Conservation (phyloP, 2,329 filamentous ascomycete species). For the Neoascochyta sp. region DNA sequence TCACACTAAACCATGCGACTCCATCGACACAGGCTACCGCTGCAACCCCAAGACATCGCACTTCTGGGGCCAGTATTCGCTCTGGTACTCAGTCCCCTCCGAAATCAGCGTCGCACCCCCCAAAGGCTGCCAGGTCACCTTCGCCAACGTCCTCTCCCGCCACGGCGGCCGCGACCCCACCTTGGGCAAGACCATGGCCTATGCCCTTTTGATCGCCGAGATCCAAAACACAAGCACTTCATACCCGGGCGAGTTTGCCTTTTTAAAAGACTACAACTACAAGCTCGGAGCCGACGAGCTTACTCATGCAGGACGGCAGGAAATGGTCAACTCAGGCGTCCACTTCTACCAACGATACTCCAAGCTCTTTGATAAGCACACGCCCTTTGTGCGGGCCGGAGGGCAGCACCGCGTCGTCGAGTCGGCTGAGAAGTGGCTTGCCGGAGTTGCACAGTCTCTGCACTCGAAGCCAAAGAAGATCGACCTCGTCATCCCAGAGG, state of each 20-base stretch:
- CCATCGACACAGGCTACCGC: slow-evolving; percentile 56
- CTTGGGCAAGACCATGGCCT: slow-evolving; percentile 59
- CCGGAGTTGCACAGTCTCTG: slow-evolving; percentile 63
- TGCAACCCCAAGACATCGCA: slow-evolving; percentile 61
- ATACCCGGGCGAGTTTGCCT: slow-evolving; percentile 63
- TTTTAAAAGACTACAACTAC: slow-evolving; percentile 70
- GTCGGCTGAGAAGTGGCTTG: slow-evolving; percentile 71
- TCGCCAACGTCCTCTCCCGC: slow-evolving; percentile 76
- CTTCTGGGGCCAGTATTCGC: slow-evolving; percentile 83
- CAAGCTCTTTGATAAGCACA: slow-evolving; percentile 53
- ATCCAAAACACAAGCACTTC: slow-evolving; percentile 57
- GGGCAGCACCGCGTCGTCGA: slow-evolving; percentile 67
- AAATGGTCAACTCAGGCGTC: slow-evolving; percentile 71
- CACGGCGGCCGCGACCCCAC: slow-evolving; percentile 86
- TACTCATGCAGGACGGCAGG: slow-evolving; percentile 62
- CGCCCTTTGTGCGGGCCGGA: slow-evolving; percentile 70
- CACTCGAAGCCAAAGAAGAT: slow-evolving; percentile 41
- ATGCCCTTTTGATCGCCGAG: slow-evolving; percentile 60
- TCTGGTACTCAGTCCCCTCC: slow-evolving; percentile 73
- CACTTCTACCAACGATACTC: slow-evolving; percentile 74
- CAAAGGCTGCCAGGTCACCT: slow-evolving; percentile 67
- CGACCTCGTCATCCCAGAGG: slow-evolving; percentile 67
- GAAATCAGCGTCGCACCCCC: slow-evolving; percentile 60
- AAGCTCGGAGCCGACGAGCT: slow-evolving; percentile 66
- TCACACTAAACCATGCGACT: slow-evolving; percentile 47